phyloP scores from a whole-genome alignment of 352 stramenopile species.

The Globisporangium takayamanum region DNA sequence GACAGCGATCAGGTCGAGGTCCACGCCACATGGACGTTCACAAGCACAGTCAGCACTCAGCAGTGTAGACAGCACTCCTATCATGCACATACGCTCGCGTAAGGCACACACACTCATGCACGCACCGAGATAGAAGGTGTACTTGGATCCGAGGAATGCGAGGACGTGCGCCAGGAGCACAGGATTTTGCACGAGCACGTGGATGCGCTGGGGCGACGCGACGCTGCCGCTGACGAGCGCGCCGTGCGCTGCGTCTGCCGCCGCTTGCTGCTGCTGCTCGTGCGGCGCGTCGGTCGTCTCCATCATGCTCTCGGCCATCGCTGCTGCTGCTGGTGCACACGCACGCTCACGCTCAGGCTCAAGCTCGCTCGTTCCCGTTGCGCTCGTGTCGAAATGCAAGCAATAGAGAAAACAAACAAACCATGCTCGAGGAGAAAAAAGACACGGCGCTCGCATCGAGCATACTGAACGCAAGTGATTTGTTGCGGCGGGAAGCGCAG shows the following conservation, averaged over 20 bases:
- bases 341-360: too few relatives aligned
- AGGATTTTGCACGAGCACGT: slow-evolving; percentile 44
- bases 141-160: slow-evolving; percentile 50
- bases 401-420: too few relatives aligned
- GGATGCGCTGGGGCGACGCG: slow-evolving; percentile 14
- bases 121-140: slow-evolving; percentile 46
- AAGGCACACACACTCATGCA: slow-evolving; percentile 2
- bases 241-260: not conserved
- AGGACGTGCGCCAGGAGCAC: slow-evolving; percentile 58
- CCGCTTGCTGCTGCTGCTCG: slow-evolving; percentile 1
- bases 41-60: not conserved
- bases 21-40: too few relatives aligned
- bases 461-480: too few relatives aligned
- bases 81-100: not conserved
- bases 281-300: slow-evolving; percentile 9
- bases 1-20: not conserved
- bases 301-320: slow-evolving; percentile 10
- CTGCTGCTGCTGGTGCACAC: not conserved
- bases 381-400: too few relatives aligned
- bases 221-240: slow-evolving; percentile 5
- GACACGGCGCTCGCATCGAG: too few relatives aligned
- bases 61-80: not conserved
- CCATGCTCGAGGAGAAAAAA: too few relatives aligned
- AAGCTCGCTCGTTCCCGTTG: too few relatives aligned
- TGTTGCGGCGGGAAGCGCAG: too few relatives aligned